Evolutionary conservation across 179 eudicot species (phyloP).

Genomic region (Silene coronaria): DNA sequence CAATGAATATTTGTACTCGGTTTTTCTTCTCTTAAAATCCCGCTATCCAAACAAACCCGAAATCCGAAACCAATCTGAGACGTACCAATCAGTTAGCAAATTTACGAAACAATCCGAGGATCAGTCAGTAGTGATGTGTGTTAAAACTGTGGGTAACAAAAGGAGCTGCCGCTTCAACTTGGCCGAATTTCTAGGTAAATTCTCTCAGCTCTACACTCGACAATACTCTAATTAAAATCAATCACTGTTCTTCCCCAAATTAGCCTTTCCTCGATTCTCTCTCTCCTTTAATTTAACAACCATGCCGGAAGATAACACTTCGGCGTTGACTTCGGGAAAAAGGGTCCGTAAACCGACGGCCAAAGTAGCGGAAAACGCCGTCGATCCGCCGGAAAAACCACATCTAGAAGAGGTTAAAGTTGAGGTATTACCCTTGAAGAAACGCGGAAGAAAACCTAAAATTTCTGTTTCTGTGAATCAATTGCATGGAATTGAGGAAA

Average conservation of each 20-base stretch:
- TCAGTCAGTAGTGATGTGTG: no score
- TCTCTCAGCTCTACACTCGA: no score
- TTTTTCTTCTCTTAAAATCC: no score
- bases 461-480: background rate
- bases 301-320: background rate
- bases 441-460: conserved; percentile 21
- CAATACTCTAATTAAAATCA: background rate
- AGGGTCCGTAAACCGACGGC: conserved; percentile 20
- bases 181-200: no score
- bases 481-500: background rate
- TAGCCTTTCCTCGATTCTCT: background rate
- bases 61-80: no score
- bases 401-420: background rate
- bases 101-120: no score
- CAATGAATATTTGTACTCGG: no score
- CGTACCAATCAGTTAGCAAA: no score
- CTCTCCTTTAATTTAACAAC: no score
- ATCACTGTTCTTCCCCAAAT: background rate
- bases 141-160: no score
- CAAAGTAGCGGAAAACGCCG: conserved; percentile 9
- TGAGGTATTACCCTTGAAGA: conserved; percentile 11
- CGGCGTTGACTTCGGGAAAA: conserved; percentile 21
- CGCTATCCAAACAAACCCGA: no score
- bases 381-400: background rate
- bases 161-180: no score